phyloP scores from a whole-genome alignment of 805 yeast species.

The Metschnikowia henanensis region DNA sequence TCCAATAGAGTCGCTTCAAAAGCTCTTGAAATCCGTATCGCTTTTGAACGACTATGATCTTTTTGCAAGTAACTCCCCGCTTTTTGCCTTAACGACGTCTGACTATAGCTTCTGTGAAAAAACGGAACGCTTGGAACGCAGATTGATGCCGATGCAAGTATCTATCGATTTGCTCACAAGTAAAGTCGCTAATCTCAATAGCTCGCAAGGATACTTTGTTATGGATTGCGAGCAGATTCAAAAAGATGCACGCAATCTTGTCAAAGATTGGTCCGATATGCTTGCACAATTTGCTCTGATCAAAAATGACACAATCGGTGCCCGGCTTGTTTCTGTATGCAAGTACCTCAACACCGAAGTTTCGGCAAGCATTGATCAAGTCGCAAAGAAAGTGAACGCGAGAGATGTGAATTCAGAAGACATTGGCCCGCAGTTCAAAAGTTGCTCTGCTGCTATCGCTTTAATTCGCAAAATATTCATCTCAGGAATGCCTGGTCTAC shows the following conservation, averaged over 20 bases:
- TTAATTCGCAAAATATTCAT: constrained; percentile 30
- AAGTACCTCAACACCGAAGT: constrained; percentile 10
- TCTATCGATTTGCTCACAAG: constrained; percentile 13
- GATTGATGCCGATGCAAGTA: constrained; percentile 9
- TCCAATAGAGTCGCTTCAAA: constrained; percentile 8
- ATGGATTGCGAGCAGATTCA: neutral
- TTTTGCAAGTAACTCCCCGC: constrained; percentile 4
- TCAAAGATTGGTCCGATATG: constrained; percentile 9
- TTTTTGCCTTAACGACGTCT: constrained; percentile 5
- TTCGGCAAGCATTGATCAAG: constrained; percentile 5
- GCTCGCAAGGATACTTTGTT: neutral
- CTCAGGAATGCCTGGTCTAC: constrained; percentile 5
- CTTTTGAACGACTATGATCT: neutral
- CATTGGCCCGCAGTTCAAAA: constrained; percentile 34
- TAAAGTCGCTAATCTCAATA: constrained; percentile 8
- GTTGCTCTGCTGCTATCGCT: constrained; percentile 39
- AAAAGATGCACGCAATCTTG: constrained; percentile 3
- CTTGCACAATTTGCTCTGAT: constrained; percentile 6
- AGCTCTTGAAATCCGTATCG: constrained; percentile 5
- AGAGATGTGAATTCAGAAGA: constrained; percentile 24
- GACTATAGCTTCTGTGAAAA: neutral
- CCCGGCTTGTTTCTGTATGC: constrained; percentile 10
- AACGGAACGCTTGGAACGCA: constrained; percentile 3
- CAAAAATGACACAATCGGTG: constrained; percentile 10
- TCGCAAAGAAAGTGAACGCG: constrained; percentile 10